phyloP scores from a whole-genome alignment of 129 eudicot genomes.

The Arctium lappa region DNA sequence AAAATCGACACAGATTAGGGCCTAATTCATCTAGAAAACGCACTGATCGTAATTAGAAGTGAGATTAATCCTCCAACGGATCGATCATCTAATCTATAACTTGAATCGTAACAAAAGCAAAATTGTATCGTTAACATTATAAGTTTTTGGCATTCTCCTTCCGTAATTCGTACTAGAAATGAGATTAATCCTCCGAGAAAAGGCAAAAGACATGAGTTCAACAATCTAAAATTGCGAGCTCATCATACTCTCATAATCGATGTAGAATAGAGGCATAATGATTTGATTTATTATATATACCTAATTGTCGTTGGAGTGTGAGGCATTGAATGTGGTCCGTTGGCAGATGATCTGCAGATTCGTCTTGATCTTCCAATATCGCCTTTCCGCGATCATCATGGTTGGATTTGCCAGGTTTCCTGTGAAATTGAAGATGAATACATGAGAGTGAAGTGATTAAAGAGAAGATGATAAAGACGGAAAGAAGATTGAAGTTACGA shows the following conservation, averaged over 20 bases:
- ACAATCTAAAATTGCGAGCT: background rate
- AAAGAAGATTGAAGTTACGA: slow-evolving; percentile 22
- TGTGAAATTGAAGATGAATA: slow-evolving; percentile 11
- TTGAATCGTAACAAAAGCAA: background rate
- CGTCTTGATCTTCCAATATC: slow-evolving; percentile 15
- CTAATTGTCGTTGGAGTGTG: slow-evolving; percentile 25
- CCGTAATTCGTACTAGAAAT: background rate
- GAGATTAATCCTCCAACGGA: background rate
- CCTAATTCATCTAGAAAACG: background rate
- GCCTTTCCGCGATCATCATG: slow-evolving; percentile 30
- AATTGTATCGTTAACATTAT: background rate
- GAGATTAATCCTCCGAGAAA: background rate
- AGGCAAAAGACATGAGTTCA: background rate
- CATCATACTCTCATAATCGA: background rate
- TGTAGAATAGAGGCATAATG: background rate
- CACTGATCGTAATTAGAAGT: background rate
- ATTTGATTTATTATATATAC: slow-evolving; percentile 1
- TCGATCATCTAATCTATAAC: background rate
- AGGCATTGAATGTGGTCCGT: slow-evolving; percentile 28
- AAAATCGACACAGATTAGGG: background rate
- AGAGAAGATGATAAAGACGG: slow-evolving; percentile 13
- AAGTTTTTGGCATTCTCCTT: background rate
- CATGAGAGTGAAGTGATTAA: background rate
- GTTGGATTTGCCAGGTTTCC: slow-evolving; percentile 15
- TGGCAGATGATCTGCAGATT: slow-evolving; percentile 2